Evolutionary conservation across 371 early-diverging fungal genomes (phyloP), one percentile per base, ranked within the genome.

Genomic region (Mortierella polycephala): DNA sequence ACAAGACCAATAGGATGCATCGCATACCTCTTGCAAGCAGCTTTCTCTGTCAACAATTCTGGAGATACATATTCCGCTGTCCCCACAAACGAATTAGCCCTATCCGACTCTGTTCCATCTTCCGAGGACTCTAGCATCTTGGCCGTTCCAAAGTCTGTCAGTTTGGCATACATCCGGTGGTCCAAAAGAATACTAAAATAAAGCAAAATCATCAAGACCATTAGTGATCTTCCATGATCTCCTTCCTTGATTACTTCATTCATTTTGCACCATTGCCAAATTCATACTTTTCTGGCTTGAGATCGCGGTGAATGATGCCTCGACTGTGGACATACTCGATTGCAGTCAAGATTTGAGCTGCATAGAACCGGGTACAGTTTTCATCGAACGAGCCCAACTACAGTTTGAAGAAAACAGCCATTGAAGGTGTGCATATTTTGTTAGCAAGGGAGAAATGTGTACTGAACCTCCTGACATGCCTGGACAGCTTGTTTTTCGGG

Each of bases 21-120:
- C n/a, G 3, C 65, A 69, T 83, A 88, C 82, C 90, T 90, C 66
- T 85, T 85, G 45, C 88, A 85, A 5, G 93, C 95, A 1, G 90
- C 89, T 57, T 94, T 92, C 75, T 95, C 95, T 44, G 89, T 91
- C 51, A 99, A 87, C 41, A 99, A 85, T 84, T 99, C 99, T 4
- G 99, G 99, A 4, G 98, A 95, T 37, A 95, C 98, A 84, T 95
- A 96, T 83, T 96, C 98, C 12, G 98, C 98, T 3, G 99, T 98
- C 12, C 99, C 99, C 9, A 98, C 98, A 87, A 98, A 98, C 1
- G 98, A 98, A 60, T 92, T 88, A 21, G 94, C 83, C 51, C 86
- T 69, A 59, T 84, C 85, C 47, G 81, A 83, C 60, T 69, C 57
- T 67, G 72, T 68, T 14, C 75, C 81, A 60, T 81, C 81, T 51